A percentile compares a stretch with the other conserved stretches of the same genome.
Evolutionary conservation across 2,329 filamentous ascomycete genomes (phyloP).

Genomic region (Fusarium sublunatum): DNA sequence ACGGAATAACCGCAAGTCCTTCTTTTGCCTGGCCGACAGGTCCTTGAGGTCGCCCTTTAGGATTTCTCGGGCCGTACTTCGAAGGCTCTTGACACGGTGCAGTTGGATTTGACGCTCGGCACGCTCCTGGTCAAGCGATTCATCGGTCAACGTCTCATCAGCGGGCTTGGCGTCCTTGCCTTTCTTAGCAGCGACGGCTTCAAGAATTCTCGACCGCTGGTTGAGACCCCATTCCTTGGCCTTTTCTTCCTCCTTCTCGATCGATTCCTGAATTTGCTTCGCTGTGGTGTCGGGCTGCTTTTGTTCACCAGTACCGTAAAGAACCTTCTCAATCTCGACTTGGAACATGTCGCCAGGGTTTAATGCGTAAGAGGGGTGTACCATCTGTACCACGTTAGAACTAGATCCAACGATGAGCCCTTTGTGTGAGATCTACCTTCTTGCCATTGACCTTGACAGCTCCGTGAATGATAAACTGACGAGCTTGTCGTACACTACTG

Average conservation of each 20-base stretch:
- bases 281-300: conserved; percentile 60
- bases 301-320: conserved; percentile 84
- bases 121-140: conserved; percentile 21
- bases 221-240: conserved; percentile 40
- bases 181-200: conserved; percentile 36
- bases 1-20: conserved; percentile 78
- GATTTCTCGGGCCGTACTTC: conserved; percentile 50
- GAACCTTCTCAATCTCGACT: conserved; percentile 87
- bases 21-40: conserved; percentile 78
- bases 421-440: conserved; percentile 70
- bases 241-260: conserved; percentile 45
- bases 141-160: conserved; percentile 37
- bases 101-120: conserved; percentile 44
- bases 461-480: conserved; percentile 94
- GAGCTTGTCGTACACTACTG: conserved; percentile 89
- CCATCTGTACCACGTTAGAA: conserved; percentile 71
- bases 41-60: conserved; percentile 58
- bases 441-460: conserved; percentile 96
- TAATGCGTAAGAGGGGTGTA: conserved; percentile 88
- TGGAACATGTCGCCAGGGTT: conserved; percentile 99
- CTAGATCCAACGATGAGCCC: not conserved
- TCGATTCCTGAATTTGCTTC: conserved; percentile 43
- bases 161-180: conserved; percentile 35
- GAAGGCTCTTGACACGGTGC: conserved; percentile 42
- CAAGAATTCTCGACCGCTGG: conserved; percentile 31